phyloP scores from a whole-genome alignment of 2,329 filamentous ascomycete species.

The Monosporascus sp. region DNA sequence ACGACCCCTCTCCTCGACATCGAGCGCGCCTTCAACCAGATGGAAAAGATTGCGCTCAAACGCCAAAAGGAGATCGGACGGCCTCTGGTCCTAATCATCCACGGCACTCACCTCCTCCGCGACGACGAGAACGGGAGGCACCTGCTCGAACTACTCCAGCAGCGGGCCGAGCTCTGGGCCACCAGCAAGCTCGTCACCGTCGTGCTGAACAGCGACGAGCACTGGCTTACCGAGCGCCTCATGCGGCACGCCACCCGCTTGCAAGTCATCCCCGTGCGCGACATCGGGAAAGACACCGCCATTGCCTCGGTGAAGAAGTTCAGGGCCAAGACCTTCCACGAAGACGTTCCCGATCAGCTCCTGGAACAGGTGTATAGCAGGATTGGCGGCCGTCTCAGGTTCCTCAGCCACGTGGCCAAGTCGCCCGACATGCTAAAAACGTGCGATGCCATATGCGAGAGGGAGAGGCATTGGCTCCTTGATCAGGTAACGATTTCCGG shows the following conservation, averaged over 20 bases:
- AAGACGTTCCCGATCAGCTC: constrained; percentile 31
- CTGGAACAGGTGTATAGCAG: constrained; percentile 49
- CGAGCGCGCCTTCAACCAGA: constrained; percentile 91
- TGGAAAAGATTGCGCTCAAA: constrained; percentile 85
- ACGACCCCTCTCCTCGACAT: constrained; percentile 89
- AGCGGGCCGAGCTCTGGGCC: constrained; percentile 82
- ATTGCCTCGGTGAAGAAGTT: constrained; percentile 44
- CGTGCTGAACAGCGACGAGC: constrained; percentile 53
- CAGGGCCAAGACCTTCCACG: constrained; percentile 40
- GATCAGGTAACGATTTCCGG: constrained; percentile 36
- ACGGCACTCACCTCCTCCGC: constrained; percentile 82
- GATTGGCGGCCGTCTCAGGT: constrained; percentile 49
- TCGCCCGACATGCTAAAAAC: constrained; percentile 44
- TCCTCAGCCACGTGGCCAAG: constrained; percentile 48
- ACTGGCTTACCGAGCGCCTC: constrained; percentile 53
- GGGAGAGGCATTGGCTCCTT: constrained; percentile 71
- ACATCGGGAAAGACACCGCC: constrained; percentile 43
- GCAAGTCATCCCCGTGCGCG: constrained; percentile 48
- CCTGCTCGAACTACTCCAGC: constrained; percentile 89
- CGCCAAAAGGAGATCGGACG: constrained; percentile 54
- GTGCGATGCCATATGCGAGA: constrained; percentile 54
- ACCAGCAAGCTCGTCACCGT: constrained; percentile 62
- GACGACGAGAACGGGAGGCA: constrained; percentile 91
- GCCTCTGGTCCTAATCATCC: constrained; percentile 84
- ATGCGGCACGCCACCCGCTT: constrained; percentile 51